phyloP scores from a whole-genome alignment of 2,329 filamentous ascomycete species.

The Phyllosticta citriasiana region DNA sequence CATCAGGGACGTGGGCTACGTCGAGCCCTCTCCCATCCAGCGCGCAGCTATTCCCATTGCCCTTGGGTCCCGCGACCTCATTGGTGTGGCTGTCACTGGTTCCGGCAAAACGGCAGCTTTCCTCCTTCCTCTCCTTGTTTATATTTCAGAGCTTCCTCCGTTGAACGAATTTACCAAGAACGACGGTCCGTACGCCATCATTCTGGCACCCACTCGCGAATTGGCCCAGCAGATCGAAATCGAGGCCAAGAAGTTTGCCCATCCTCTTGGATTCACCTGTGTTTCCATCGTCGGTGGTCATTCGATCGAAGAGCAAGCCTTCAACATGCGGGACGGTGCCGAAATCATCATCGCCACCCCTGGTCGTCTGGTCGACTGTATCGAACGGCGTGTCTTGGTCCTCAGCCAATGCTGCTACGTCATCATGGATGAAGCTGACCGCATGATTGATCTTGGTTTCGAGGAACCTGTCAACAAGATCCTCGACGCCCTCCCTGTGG shows the following conservation, averaged over 20 bases:
- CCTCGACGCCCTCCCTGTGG: conserved; percentile 81
- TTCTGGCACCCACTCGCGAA: conserved; percentile 92
- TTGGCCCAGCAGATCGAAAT: conserved; percentile 94
- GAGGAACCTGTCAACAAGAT: conserved; percentile 98
- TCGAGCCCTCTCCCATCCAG: conserved; percentile 84
- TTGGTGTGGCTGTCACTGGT: conserved; percentile 94
- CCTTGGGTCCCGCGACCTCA: conserved; percentile 84
- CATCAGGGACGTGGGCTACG: conserved; percentile 76
- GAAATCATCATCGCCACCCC: conserved; percentile 99
- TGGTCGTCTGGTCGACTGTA: conserved; percentile 92
- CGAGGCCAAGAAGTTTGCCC: conserved; percentile 87
- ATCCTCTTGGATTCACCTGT: conserved; percentile 81
- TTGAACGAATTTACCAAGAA: conserved; percentile 80
- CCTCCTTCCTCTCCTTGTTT: conserved; percentile 80
- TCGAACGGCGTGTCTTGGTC: conserved; percentile 84
- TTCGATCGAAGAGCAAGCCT: conserved; percentile 86
- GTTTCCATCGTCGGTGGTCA: conserved; percentile 98
- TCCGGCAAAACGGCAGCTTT: conserved; percentile 98
- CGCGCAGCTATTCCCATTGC: conserved; percentile 93
- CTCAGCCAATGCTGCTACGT: conserved; percentile 95
- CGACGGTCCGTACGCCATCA: conserved; percentile 94
- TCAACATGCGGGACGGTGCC: conserved; percentile 79
- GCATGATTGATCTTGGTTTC: conserved; percentile 98
- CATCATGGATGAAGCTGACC: conserved; percentile 98
- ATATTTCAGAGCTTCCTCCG: conserved; percentile 82